A percentile compares a stretch with the other conserved stretches of the same genome.
These are phyloP conservation scores for Xylariaceae sp. DNA, from an alignment of 2,329 filamentous ascomycete genomes.

Conservation along the genomic window DNA sequence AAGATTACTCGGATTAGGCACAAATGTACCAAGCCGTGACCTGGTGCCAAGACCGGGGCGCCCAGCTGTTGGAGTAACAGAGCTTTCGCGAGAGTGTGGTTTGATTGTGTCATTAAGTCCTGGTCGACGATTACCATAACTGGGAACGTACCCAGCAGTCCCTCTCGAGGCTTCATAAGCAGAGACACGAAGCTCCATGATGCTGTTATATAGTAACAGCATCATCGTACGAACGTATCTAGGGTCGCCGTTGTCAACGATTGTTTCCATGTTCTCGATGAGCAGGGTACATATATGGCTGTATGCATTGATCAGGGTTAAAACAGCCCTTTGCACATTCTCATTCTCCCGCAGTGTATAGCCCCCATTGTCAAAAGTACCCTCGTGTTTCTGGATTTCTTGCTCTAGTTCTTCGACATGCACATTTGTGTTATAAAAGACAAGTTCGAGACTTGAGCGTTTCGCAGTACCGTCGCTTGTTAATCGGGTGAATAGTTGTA, in stretches of 20 bases:
- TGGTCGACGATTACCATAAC: constrained; percentile 36
- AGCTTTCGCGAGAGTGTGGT: constrained; percentile 58
- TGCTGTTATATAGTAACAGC: constrained; percentile 69
- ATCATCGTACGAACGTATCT: constrained; percentile 70
- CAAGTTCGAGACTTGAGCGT: constrained; percentile 68
- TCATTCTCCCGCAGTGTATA: constrained; percentile 62
- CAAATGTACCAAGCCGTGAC: constrained; percentile 45
- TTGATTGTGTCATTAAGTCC: constrained; percentile 55
- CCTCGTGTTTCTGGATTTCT: constrained; percentile 67
- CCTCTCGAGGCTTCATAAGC: constrained; percentile 39
- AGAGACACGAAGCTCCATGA: constrained; percentile 69
- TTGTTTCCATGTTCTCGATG: constrained; percentile 65
- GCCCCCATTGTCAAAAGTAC: constrained; percentile 55
- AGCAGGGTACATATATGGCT: constrained; percentile 68
- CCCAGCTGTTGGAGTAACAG: constrained; percentile 59
- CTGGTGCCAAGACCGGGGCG: constrained; percentile 49
- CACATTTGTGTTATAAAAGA: constrained; percentile 71
- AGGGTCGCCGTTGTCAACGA: constrained; percentile 69
- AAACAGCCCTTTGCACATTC: constrained; percentile 66
- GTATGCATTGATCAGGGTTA: constrained; percentile 68
- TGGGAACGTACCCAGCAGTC: constrained; percentile 31
- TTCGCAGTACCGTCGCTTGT: constrained; percentile 65
- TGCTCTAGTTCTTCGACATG: constrained; percentile 70
- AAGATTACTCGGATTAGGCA: constrained; percentile 59
- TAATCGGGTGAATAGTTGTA: constrained; percentile 68